Conservation (phyloP, 2,329 filamentous ascomycete species). For the Alternaria incomplexa region DNA sequence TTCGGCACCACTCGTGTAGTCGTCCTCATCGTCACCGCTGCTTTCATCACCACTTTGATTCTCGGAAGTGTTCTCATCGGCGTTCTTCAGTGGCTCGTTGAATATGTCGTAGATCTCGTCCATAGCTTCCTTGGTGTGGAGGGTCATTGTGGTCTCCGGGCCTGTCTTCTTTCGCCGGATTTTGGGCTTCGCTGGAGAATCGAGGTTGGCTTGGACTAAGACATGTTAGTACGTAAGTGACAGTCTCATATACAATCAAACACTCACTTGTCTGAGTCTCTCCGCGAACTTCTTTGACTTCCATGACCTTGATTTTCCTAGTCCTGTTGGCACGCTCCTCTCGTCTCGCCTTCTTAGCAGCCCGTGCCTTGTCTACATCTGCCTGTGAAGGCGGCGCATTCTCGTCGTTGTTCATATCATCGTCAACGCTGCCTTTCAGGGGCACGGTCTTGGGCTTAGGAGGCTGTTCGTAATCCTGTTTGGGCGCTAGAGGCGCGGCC, state of each 20-base stretch:
- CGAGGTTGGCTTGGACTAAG: slow-evolving; percentile 87
- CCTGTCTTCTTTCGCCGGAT: slow-evolving; percentile 75
- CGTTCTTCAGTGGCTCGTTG: slow-evolving; percentile 76
- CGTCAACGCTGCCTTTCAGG: slow-evolving; percentile 44
- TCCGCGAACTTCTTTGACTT: slow-evolving; percentile 68
- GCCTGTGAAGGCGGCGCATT: slow-evolving; percentile 54
- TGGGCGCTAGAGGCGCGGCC: slow-evolving; percentile 22
- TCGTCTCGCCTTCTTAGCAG: slow-evolving; percentile 53
- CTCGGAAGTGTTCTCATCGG: slow-evolving; percentile 54
- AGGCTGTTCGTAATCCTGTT: slow-evolving; percentile 21
- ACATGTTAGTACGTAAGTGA: slow-evolving; percentile 20
- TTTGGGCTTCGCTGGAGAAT: slow-evolving; percentile 81
- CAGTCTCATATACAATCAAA: not conserved
- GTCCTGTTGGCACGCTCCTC: slow-evolving; percentile 59
- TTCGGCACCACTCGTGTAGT: slow-evolving; percentile 84
- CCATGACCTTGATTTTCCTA: slow-evolving; percentile 74
- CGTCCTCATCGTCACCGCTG: slow-evolving; percentile 67
- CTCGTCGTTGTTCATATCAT: slow-evolving; percentile 52
- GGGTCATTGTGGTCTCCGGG: slow-evolving; percentile 92
- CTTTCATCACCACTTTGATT: slow-evolving; percentile 71
- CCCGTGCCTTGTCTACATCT: slow-evolving; percentile 64
- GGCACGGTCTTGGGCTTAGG: slow-evolving; percentile 36
- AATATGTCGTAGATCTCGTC: slow-evolving; percentile 98
- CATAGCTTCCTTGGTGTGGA: slow-evolving; percentile 92
- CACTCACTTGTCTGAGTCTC: slow-evolving; percentile 89